These are phyloP conservation scores for Phytophthora tentaculata DNA, from an alignment of 352 stramenopile genomes.

Conservation along the genomic window DNA sequence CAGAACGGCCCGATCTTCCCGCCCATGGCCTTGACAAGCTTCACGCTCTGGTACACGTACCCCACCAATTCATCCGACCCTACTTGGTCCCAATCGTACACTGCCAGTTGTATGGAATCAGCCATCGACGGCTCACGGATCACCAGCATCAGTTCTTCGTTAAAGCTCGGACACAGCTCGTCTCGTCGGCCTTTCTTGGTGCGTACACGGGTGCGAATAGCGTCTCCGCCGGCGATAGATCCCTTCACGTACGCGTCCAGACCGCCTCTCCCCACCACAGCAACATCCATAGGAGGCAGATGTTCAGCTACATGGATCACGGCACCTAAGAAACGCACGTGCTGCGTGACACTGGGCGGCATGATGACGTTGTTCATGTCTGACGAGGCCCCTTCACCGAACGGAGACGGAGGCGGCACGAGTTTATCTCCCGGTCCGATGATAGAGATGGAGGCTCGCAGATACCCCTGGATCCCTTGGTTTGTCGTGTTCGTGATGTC, in stretches of 20 bases:
- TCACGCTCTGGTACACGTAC: slow-evolving; percentile 75
- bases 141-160: slow-evolving; percentile 82
- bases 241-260: slow-evolving; percentile 78
- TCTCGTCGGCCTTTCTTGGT: slow-evolving; percentile 79
- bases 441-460: slow-evolving; percentile 89
- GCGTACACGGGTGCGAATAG: slow-evolving; percentile 73
- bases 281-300: slow-evolving; percentile 77
- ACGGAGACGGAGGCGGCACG: slow-evolving; percentile 67
- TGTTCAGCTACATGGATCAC: slow-evolving; percentile 79
- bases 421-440: slow-evolving; percentile 89
- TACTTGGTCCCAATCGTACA: slow-evolving; percentile 85
- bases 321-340: slow-evolving; percentile 74
- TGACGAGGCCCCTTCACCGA: slow-evolving; percentile 43
- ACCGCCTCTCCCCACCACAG: slow-evolving; percentile 62
- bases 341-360: slow-evolving; percentile 72
- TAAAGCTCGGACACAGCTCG: slow-evolving; percentile 74
- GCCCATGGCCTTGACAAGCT: slow-evolving; percentile 71
- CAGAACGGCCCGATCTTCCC: slow-evolving; percentile 68
- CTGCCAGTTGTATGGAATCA: slow-evolving; percentile 70
- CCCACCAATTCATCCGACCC: slow-evolving; percentile 76
- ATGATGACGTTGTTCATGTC: slow-evolving; percentile 82
- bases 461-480: slow-evolving; percentile 90
- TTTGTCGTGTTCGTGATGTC: slow-evolving; percentile 84
- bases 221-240: slow-evolving; percentile 60
- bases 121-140: slow-evolving; percentile 83